phyloP scores from a whole-genome alignment of 2,329 filamentous ascomycete species.

The Alternaria sp. region DNA sequence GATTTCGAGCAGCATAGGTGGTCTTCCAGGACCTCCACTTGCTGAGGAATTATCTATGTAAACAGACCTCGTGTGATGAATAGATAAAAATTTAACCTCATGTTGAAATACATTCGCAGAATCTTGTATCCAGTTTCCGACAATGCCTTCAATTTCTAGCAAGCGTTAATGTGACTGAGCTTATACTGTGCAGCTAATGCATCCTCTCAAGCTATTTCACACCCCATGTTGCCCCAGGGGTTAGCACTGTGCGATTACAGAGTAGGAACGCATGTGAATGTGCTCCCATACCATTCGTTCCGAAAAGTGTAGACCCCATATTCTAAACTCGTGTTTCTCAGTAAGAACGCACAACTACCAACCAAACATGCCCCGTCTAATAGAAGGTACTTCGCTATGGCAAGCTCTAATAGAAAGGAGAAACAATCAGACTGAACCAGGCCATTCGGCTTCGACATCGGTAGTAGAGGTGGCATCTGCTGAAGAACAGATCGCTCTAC shows the following conservation, averaged over 20 bases:
- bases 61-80: not conserved
- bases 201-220: not conserved
- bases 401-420: not conserved
- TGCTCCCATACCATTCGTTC: not conserved
- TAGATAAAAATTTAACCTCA: not conserved
- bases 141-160: not conserved
- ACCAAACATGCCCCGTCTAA: not conserved
- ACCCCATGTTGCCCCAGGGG: not conserved
- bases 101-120: not conserved
- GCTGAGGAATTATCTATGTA: not conserved
- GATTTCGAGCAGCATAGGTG: not conserved
- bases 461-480: not conserved
- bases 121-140: not conserved
- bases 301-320: not conserved
- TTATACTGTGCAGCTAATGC: not conserved
- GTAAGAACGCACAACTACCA: not conserved
- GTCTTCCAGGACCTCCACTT: not conserved
- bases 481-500: accelerated
- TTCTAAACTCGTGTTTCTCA: not conserved
- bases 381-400: not conserved
- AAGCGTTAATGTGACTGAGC: not conserved
- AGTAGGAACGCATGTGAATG: not conserved
- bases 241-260: not conserved
- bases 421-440: not conserved
- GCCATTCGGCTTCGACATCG: not conserved